Evolutionary conservation across 2,329 filamentous ascomycete species (phyloP), one percentile per base, ranked within the genome.

Genomic region (Myriosclerotinia curreyana): DNA sequence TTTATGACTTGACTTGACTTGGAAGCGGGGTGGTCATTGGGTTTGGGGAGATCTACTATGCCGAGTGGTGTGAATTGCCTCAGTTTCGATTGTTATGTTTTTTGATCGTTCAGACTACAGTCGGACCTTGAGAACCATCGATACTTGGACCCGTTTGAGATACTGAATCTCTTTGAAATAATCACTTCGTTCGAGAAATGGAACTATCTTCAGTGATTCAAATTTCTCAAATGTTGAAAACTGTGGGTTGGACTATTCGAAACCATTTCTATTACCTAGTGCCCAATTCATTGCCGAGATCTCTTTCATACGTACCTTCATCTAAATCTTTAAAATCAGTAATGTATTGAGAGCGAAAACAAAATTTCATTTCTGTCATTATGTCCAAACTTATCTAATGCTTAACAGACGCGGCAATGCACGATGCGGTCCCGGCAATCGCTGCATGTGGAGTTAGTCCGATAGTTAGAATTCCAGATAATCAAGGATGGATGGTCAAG

Each of bases 401-500:
- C 15, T 36, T 15, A 31, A 44, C 40, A 81, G 81, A 84, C 74
- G 79, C 79, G 44, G 78, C 80, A 1, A 85, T 85, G 83, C 80
- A 85, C 68, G 83, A 85, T 66, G 81, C 81, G 0, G 82, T 85
- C 2, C 80, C 81, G 25, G 83, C 81, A 3, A 83, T 84, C 48
- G 83, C 82, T 2, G 80, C 81, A 31, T 79, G 81, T 65, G 82
- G 82, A 3, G 79, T 81, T 1, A 83, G 81, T 8, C 83, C 83
- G 0, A 76, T 84, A 62, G 82, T 85, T 11, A 79, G 86, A 67
- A 77, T 88, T 48, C 82, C 84, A 0, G 84, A 85, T 62, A 79
- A 81, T 68, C 80, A 83, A 72, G 75, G 78, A 1, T 84, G 79
- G 78, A 82, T 84, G 81, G 78, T 84, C 42, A 84, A 84, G 75